Percentiles rank a stretch among this genome's conserved stretches.
phyloP scores from a whole-genome alignment of 495 filamentous ascomycete genomes.

The Penicillium pulvis region DNA sequence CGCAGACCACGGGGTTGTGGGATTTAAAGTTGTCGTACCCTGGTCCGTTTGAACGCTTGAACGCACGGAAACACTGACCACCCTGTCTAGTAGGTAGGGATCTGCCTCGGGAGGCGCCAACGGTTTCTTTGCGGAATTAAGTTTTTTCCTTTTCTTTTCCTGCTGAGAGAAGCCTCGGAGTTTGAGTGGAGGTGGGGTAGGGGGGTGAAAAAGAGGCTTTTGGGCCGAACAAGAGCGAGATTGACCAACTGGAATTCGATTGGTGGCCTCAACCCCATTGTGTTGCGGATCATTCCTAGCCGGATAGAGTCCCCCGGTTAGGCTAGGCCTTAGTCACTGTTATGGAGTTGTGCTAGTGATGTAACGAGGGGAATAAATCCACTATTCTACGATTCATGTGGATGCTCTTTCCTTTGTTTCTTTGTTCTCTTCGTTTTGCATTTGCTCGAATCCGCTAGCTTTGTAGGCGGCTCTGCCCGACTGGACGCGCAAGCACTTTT shows the following conservation, averaged over 20 bases:
- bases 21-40: slow-evolving; percentile 33
- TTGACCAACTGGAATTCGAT: background rate
- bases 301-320: background rate
- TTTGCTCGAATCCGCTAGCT: slow-evolving; percentile 1
- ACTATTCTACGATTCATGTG: background rate
- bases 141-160: slow-evolving; percentile 1
- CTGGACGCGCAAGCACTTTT: slow-evolving; percentile 9
- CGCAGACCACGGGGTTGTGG: background rate
- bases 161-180: background rate
- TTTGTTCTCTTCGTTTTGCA: slow-evolving; percentile 4
- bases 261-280: background rate
- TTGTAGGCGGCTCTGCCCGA: slow-evolving; percentile 13
- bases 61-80: slow-evolving; percentile 22
- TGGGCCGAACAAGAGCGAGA: background rate
- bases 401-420: slow-evolving; percentile 5
- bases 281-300: background rate
- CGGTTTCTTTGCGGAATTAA: slow-evolving; percentile 16
- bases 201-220: background rate
- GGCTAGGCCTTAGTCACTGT: background rate
- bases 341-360: background rate
- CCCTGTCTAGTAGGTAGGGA: slow-evolving; percentile 27
- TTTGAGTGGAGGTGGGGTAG: background rate
- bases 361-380: background rate
- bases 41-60: slow-evolving; percentile 16
- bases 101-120: slow-evolving; percentile 27